Percentiles rank a stretch among this genome's conserved stretches.
phyloP scores from a whole-genome alignment of 208 protist genomes.

The Endotrypanum monterogeii region DNA sequence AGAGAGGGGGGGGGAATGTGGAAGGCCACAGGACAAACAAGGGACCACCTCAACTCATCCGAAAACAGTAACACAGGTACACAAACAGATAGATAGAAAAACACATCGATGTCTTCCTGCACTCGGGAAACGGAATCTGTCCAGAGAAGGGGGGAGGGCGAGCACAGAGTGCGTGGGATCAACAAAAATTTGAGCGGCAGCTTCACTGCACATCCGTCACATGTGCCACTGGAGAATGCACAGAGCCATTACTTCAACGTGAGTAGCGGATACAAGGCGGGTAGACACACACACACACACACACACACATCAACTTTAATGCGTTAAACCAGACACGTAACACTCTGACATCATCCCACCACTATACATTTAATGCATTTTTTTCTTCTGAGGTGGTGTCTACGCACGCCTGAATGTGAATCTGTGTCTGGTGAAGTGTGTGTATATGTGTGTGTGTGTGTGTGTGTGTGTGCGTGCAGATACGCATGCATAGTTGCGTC shows the following conservation, averaged over 20 bases:
- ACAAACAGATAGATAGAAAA: too few species aligned
- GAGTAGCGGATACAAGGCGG: not conserved
- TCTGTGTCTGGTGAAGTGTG: not conserved
- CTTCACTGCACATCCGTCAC: not conserved
- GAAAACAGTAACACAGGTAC: not conserved
- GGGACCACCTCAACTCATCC: not conserved
- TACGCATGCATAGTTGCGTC: not conserved
- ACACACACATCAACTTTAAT: not conserved
- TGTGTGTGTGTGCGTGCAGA: constrained; percentile 2
- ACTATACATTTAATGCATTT: too few species aligned
- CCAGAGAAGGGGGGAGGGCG: not conserved
- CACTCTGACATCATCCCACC: not conserved
- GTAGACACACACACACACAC: not conserved
- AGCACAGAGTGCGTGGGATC: not conserved
- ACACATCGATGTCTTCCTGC: not conserved
- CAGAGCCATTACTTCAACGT: not conserved
- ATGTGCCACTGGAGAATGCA: not conserved
- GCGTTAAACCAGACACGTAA: not conserved
- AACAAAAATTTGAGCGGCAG: not conserved
- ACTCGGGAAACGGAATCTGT: not conserved
- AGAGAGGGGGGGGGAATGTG: not conserved
- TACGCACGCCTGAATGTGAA: not conserved
- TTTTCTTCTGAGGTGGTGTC: not conserved
- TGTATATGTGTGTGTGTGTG: constrained; percentile 3
- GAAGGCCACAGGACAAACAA: not conserved